Evolutionary conservation across 2,329 filamentous ascomycete species (phyloP), one percentile per base, ranked within the genome.

Genomic region (Ambrosiella beaveri): DNA sequence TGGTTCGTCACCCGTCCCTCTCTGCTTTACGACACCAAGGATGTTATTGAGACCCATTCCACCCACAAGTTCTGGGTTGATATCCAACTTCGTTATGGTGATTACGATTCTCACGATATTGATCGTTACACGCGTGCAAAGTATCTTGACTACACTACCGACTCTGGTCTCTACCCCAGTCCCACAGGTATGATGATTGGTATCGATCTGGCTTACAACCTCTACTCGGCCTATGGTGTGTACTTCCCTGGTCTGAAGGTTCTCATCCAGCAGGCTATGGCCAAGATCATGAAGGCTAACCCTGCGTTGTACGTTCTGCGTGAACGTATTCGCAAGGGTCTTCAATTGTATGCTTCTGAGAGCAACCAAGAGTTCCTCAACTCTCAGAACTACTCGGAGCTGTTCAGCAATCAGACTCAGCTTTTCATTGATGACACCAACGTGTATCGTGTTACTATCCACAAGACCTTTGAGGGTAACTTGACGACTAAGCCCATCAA

Each of bases 31-130:
- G 93, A 98, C 65, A 96, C 88, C 56, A 97, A 97, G 74, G 93
- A 98, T 68, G 82, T 86, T 15, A 95, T 97, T 67, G 91, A 94
- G 67, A 77, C 88, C 1, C 95, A 88, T 0, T 94, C 91, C 0
- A 96, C 93, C 1, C 97, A 95, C 78, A 98, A 98, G 70, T 98
- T 98, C 77, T 98, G 93, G 93, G 75, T 98, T 57, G 93, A 98
- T 72, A 88, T 98, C 49, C 93, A 98, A 68, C 76, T 98, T 58
- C 82, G 93, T 63, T 98, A 98, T 66, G 91, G 91, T 66, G 93
- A 98, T 68, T 98, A 98, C 73, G 93, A 98, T 69, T 96, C 90
- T 64, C 94, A 98, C 72, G 93, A 98, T 66, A 97, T 98, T 68
- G 93, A 97, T 71, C 82, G 94, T 66, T 98, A 98, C 68, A 89